Base-by-base conservation (phyloP, 2,329 filamentous ascomycete genomes). In the Ascochyta lentis region DNA sequence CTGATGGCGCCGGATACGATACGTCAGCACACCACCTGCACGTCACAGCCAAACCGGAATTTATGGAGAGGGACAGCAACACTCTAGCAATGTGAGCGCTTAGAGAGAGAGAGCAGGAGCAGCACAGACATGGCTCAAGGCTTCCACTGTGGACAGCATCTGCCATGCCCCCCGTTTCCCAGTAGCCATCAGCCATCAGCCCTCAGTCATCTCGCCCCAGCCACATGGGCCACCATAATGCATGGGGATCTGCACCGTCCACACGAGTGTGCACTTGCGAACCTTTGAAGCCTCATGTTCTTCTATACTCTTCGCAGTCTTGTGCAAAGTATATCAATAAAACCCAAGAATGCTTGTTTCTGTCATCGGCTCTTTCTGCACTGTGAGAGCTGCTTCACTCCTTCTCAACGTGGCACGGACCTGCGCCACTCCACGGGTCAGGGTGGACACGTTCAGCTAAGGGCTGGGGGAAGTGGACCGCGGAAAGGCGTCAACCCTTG, bases 21-120 rank as follows among this genome's bases (percentile, higher is more conserved):
- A 49, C 54, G 54, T 57, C 54, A 57, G 54, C 54, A 56, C 47
- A 26, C 13, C 40, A 35, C 24, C 37, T 42, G 53, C 47, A 50
- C 47, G 37, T 33, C 42, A 39, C 23, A 42, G 24, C 42, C 47
- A 39, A 38, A 39, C 53, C 50, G 41, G 47, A 41, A 50, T 19
- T n/a, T 7, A 5, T 24, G 16, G 23, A 15, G 19, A 29, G 4
- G 10, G 13, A 13, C 3, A 19, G 19, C 2, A 19, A 3, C 3
- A 19, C 19, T 19, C 19, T 13, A 41, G 40, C 6, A 50, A 42
- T 43, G 51, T 29, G 38, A 29, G 16, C 8, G 31, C 7, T 10
- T 22, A 13, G 16, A n/a, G 16, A 27, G 35, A 35, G 22, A 24
- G 26, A 37, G 41, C 15, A 15, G 29, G 19, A 3, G 8, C 7